A percentile compares a stretch with the other conserved stretches of the same genome.
Conservation (phyloP, 208 protist genomes). For the Trypanosoma mega region DNA sequence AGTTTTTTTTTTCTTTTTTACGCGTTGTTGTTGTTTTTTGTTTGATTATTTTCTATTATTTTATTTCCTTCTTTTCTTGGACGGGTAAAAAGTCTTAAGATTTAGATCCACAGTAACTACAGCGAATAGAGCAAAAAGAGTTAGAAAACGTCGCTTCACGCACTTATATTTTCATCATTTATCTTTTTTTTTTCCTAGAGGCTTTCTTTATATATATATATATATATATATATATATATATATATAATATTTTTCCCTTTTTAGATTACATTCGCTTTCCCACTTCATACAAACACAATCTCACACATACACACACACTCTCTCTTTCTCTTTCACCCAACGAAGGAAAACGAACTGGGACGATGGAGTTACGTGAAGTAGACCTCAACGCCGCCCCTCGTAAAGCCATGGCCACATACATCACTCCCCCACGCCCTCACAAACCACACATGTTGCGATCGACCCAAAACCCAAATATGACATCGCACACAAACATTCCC, state of each 20-base stretch:
- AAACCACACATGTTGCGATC: constrained; percentile 10
- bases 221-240: constrained; percentile 11
- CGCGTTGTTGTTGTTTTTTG: constrained; percentile 11
- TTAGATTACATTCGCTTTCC: too few species aligned
- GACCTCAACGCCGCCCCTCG: constrained; percentile 32
- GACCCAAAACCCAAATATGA: too few species aligned
- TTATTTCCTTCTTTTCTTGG: constrained; percentile 16
- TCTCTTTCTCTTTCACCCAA: too few species aligned
- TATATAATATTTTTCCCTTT: too few species aligned
- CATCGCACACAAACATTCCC: constrained; percentile 5
- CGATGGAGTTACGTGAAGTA: constrained; percentile 46
- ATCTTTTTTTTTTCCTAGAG: too few species aligned
- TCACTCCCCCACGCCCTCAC: constrained; percentile 51
- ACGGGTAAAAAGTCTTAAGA: constrained; percentile 6
- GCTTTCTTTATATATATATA: not conserved
- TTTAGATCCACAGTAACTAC: too few species aligned
- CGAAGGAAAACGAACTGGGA: too few species aligned
- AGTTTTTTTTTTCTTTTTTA: constrained; percentile 10
- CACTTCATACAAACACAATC: too few species aligned
- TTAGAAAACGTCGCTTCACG: too few species aligned
- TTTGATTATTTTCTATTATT: not conserved
- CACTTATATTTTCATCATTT: too few species aligned
- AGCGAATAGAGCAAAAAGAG: too few species aligned
- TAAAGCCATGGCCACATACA: constrained; percentile 41
- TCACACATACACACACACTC: too few species aligned